Evolutionary conservation across 371 early-diverging fungal species (phyloP), one percentile per base, ranked within the genome.

Genomic region (Gilbertella persicaria): DNA sequence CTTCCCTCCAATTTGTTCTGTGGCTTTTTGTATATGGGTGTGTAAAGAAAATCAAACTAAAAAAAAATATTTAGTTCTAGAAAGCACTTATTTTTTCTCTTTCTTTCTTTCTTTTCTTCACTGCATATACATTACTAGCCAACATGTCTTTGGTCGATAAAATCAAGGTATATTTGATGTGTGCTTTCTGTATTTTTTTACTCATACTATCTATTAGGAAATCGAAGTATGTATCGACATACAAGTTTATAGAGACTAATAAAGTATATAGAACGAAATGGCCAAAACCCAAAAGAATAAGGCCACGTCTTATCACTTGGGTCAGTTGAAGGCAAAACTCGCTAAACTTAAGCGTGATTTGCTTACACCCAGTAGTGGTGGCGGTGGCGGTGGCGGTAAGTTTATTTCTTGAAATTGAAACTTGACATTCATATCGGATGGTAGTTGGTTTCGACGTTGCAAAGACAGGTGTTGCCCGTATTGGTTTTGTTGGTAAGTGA

Each of bases 271-370:
- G 79, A 62, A 54, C 62, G 88, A 87, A 70, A 87, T 87, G 75
- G 82, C 88, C 62, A 71, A 77, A 59, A 87, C 88, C 56, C 88
- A 87, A 73, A 87, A 87, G 75, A 87, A 87, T 65, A 87, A 87
- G 83, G 94, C 99, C 38, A 99, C 99, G 50, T 92, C 95, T 56
- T 91, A 90, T 70, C 99, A 99, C 73, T 78, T 99, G 73, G 99
- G 99, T 78, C 87, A 96, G 49, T 82, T 99, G 58, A 99, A 97
- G 73, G 97, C 97, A 57, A 99, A 99, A 77, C 83, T 99, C 53
- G 99, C 99, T 52, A 99, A 98, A 76, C 74, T 90, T 46, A 84
- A 80, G 58, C 88, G 97, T 78, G 99, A 99, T 76, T 85, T 99
- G 38, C 71, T 99, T 35, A 91, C 91, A 19, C 96, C 97, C 2